Evolutionary conservation across 1,284 basidiomycete genomes (phyloP), one percentile per base, ranked within the genome.

Genomic region (Marasmius oreades): DNA sequence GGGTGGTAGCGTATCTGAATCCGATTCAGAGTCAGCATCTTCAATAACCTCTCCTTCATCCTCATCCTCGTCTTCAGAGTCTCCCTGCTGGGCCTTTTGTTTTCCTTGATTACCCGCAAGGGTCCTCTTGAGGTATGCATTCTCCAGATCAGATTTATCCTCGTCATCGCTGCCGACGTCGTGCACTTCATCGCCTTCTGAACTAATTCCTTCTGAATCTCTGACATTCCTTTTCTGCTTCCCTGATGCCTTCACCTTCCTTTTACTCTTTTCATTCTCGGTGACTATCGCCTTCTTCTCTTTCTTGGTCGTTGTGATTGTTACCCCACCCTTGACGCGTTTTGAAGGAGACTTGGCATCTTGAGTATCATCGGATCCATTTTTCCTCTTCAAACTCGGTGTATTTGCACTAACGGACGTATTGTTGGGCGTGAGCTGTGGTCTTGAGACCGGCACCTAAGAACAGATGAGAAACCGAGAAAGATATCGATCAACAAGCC

Each of bases 1-100:
- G 3, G 80, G 73, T 20, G 67, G 69, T 2, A 72, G 68, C 0
- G 71, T 65, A 42, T 77, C 73, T 24, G 47, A 43, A n/a, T 59
- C 58, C 5, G 51, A 50, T 28, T 26, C 24, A 42, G 50, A 43
- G 11, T 62, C 72, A 42, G 5, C 39, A 14, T 42, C 39, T 4
- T 42, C 62, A 16, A 50, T 61, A 2, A 57, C 62, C 2, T 63
- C 63, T 5, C 58, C 51, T 31, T 55, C 57, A 4, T 31, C 56
- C 7, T 55, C 60, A n/a, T 51, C 10, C 6, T 55, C 56, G 18
- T 51, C 33, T 10, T 52, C n/a, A n/a, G n/a, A n/a, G n/a, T n/a
- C 39, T n/a, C 55, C 46, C 51, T 34, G 53, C 59, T 56, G 42
- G 10, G 18, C 53, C 56, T 51, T 62, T 57, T 14, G 52, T 24